Evolutionary conservation across 1,139 yeast genomes (phyloP).

Genomic region (Geotrichum phurueaensis): DNA sequence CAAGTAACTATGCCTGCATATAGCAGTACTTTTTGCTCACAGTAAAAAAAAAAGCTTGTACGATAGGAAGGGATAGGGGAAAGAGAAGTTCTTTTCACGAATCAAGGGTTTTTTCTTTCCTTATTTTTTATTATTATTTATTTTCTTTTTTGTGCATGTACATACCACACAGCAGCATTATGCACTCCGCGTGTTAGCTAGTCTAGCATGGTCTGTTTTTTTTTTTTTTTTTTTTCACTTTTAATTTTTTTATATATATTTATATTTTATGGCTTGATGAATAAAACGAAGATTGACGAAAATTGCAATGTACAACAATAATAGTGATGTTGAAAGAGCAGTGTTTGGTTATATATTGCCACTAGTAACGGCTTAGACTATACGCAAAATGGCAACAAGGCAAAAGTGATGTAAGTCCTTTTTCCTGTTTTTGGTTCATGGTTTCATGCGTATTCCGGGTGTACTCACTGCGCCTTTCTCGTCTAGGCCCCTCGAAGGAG

Average conservation of each 20-base stretch:
- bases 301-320: not conserved
- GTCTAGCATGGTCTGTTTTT: not conserved
- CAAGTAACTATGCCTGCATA: not conserved
- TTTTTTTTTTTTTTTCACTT: too few relatives aligned
- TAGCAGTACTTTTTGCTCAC: not conserved
- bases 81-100: not conserved
- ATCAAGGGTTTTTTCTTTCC: not conserved
- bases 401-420: too few relatives aligned
- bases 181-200: not conserved
- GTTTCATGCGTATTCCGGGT: too few relatives aligned
- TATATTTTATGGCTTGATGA: not conserved
- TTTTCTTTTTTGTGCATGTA: not conserved
- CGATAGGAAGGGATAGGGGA: not conserved
- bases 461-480: too few relatives aligned
- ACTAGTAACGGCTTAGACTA: not conserved
- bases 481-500: too few relatives aligned
- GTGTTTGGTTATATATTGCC: not conserved
- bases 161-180: not conserved
- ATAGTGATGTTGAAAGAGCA: not conserved
- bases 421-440: too few relatives aligned
- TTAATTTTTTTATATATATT: too few relatives aligned
- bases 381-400: not conserved
- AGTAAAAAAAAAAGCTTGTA: not conserved
- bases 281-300: not conserved
- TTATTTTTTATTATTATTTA: not conserved